Percentiles rank a stretch among this genome's conserved stretches.
Conservation (phyloP, 2,329 filamentous ascomycete species). For the Trichoderma polysporum region DNA sequence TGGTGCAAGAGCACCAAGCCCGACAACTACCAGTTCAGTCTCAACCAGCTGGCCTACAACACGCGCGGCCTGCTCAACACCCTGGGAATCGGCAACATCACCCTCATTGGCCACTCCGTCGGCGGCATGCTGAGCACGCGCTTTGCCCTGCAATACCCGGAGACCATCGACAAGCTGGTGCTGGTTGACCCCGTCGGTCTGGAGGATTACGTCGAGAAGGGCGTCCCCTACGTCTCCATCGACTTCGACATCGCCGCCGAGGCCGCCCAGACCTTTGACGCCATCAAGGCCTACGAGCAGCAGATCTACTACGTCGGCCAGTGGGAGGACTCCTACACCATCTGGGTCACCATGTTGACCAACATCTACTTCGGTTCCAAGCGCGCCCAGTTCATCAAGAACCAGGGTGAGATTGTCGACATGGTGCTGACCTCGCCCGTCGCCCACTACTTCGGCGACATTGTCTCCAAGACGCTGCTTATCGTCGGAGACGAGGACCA, state of each 20-base stretch:
- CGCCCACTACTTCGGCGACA: slow-evolving; percentile 47
- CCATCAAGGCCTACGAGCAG: slow-evolving; percentile 49
- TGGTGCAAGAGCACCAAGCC: slow-evolving; percentile 59
- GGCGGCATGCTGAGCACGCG: slow-evolving; percentile 55
- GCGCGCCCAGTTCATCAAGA: slow-evolving; percentile 43
- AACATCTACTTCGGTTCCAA: slow-evolving; percentile 49
- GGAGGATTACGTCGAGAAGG: slow-evolving; percentile 53
- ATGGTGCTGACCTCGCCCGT: slow-evolving; percentile 55
- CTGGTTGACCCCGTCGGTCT: slow-evolving; percentile 53
- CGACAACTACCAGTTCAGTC: slow-evolving; percentile 49
- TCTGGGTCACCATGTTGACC: slow-evolving; percentile 56
- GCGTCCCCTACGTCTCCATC: slow-evolving; percentile 47
- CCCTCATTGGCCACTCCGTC: slow-evolving; percentile 54
- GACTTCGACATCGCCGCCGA: slow-evolving; percentile 42
- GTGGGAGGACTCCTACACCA: slow-evolving; percentile 51
- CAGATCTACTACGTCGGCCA: slow-evolving; percentile 48
- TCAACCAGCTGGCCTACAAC: slow-evolving; percentile 52
- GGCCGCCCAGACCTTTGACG: slow-evolving; percentile 41
- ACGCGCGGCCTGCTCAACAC: slow-evolving; percentile 47
- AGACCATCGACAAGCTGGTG: slow-evolving; percentile 43
- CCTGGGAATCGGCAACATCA: slow-evolving; percentile 44
- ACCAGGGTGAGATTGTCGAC: slow-evolving; percentile 53
- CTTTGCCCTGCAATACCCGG: slow-evolving; percentile 52
- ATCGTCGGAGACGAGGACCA: slow-evolving; percentile 53
- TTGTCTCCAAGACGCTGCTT: slow-evolving; percentile 48